These are phyloP conservation scores for Pythium grandisporangium DNA, from an alignment of 352 stramenopile species.

Conservation along the genomic window DNA sequence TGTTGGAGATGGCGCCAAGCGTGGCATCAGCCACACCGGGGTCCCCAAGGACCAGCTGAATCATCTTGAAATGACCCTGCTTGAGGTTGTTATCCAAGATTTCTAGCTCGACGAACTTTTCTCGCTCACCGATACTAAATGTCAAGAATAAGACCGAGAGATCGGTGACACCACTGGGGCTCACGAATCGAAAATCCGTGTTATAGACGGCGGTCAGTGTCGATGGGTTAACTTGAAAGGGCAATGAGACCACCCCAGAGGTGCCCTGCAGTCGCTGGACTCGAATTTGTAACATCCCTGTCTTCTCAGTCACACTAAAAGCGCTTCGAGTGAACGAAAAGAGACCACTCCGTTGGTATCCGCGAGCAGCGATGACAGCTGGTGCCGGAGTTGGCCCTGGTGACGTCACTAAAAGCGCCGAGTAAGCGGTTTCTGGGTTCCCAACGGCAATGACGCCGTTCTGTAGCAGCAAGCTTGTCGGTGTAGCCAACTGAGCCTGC, in stretches of 20 bases:
- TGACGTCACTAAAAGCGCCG: slow-evolving; percentile 14
- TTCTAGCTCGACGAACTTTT: slow-evolving; percentile 35
- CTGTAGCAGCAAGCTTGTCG: slow-evolving; percentile 24
- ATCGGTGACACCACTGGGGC: slow-evolving; percentile 15
- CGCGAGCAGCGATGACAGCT: slow-evolving; percentile 26
- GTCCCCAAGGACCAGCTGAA: slow-evolving; percentile 26
- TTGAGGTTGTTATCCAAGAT: slow-evolving; percentile 32
- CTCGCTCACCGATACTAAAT: slow-evolving; percentile 37
- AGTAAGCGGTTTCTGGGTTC: slow-evolving; percentile 22
- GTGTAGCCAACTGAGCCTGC: slow-evolving; percentile 24
- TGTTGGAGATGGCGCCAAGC: slow-evolving; percentile 22
- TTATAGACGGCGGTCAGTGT: slow-evolving; percentile 23
- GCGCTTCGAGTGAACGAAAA: slow-evolving; percentile 45
- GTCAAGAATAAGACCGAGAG: slow-evolving; percentile 24
- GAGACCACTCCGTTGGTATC: slow-evolving; percentile 50
- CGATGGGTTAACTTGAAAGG: slow-evolving; percentile 22
- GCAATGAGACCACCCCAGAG: slow-evolving; percentile 24
- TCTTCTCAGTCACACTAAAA: slow-evolving; percentile 56
- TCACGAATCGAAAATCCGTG: slow-evolving; percentile 26
- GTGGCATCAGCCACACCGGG: slow-evolving; percentile 14
- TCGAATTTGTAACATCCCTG: slow-evolving; percentile 22
- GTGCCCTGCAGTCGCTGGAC: slow-evolving; percentile 45
- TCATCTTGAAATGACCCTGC: slow-evolving; percentile 40
- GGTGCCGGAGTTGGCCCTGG: slow-evolving; percentile 7
- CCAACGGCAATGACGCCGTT: slow-evolving; percentile 17